Conservation (phyloP, 108 stramenopile species). For the Cyclotella sp. region DNA sequence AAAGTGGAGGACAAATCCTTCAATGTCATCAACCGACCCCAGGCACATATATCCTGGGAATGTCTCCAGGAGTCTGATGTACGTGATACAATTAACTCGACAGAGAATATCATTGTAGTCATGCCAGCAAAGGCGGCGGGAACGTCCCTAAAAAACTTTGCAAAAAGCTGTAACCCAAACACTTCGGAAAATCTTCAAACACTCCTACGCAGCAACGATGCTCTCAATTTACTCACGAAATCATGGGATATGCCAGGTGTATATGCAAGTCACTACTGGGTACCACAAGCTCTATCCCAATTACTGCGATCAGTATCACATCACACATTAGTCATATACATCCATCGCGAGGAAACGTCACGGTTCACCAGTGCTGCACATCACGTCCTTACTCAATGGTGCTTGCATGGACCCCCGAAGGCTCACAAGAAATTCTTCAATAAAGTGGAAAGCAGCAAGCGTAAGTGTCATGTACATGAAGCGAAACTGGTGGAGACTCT, state of each 20-base stretch:
- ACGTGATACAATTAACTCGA: slow-evolving; percentile 18
- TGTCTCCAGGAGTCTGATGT: slow-evolving; percentile 14
- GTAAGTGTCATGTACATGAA: slow-evolving; percentile 30
- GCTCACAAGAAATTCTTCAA: slow-evolving; percentile 10
- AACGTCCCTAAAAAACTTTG: slow-evolving; percentile 27
- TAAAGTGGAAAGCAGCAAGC: slow-evolving; percentile 4
- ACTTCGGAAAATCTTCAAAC: background rate
- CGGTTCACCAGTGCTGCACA: slow-evolving; percentile 33
- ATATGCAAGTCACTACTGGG: slow-evolving; percentile 17
- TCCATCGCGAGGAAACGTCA: slow-evolving; percentile 53
- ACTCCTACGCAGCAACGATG: slow-evolving; percentile 1
- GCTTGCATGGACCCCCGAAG: background rate
- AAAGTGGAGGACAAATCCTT: too few species aligned
- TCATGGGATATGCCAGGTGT: slow-evolving; percentile 30
- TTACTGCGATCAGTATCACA: slow-evolving; percentile 17
- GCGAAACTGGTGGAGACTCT: slow-evolving; percentile 24
- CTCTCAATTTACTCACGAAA: slow-evolving; percentile 13
- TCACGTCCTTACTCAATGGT: slow-evolving; percentile 27
- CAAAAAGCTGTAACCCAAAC: slow-evolving; percentile 18
- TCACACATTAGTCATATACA: slow-evolving; percentile 38
- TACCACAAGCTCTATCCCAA: background rate
- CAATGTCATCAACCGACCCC: background rate
- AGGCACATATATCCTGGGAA: slow-evolving; percentile 16
- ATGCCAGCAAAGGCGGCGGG: slow-evolving; percentile 42
- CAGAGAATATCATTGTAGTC: slow-evolving; percentile 28